These are phyloP conservation scores for Coemansia sp. DNA, from an alignment of 192 early-diverging fungal species.

Conservation along the genomic window DNA sequence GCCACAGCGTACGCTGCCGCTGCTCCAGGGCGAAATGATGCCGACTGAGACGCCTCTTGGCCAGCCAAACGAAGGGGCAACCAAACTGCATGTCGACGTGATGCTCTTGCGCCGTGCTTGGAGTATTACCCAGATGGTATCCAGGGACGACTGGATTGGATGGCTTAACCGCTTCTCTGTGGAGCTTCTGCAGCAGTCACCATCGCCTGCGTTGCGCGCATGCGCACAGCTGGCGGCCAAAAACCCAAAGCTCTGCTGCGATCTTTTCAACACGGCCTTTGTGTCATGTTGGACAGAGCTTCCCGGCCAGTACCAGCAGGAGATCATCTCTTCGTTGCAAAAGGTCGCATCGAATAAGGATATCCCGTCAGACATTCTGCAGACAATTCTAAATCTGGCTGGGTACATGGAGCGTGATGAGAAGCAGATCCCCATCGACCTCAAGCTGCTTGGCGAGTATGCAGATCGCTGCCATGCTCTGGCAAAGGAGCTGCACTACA, in stretches of 20 bases:
- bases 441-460: conserved; percentile 82
- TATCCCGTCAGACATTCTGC: conserved; percentile 91
- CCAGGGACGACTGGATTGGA: conserved; percentile 89
- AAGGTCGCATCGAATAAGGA: conserved; percentile 76
- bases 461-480: conserved; percentile 93
- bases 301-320: conserved; percentile 87
- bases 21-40: neutral
- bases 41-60: neutral
- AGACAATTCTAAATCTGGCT: conserved; percentile 88
- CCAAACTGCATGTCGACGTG: conserved; percentile 28
- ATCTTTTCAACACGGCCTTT: conserved; percentile 97
- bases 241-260: conserved; percentile 76
- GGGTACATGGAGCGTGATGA: conserved; percentile 99
- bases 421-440: conserved; percentile 91
- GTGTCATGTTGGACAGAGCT: conserved; percentile 96
- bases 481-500: conserved; percentile 98
- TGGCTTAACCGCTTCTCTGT: conserved; percentile 91
- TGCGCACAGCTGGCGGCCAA: conserved; percentile 80
- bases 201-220: conserved; percentile 89
- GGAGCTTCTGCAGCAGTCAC: conserved; percentile 94
- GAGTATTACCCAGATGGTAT: conserved; percentile 56
- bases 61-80: neutral
- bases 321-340: conserved; percentile 83
- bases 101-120: conserved; percentile 80
- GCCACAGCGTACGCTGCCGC: conserved; percentile 5